Percentiles rank a stretch among this genome's conserved stretches.
phyloP scores from a whole-genome alignment of 1,284 basidiomycete genomes.

The Cronartium ribicola region DNA sequence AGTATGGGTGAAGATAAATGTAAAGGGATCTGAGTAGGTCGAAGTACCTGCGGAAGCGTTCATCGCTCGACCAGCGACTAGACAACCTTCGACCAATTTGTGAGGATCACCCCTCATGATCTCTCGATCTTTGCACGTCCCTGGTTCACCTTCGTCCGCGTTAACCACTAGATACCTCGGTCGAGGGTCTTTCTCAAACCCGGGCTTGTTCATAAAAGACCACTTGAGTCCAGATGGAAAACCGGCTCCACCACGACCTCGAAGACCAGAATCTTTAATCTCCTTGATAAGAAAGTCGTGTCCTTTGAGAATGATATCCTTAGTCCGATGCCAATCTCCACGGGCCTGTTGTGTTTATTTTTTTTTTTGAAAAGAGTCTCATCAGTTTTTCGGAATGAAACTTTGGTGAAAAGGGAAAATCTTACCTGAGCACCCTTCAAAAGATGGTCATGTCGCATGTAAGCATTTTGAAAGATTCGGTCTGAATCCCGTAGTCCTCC shows the following conservation, averaged over 20 bases:
- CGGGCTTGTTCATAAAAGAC: slow-evolving; percentile 97
- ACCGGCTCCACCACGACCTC: slow-evolving; percentile 93
- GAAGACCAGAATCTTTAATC: slow-evolving; percentile 91
- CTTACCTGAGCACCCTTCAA: slow-evolving; percentile 77
- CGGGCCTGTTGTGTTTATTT: slow-evolving; percentile 61
- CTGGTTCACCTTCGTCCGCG: slow-evolving; percentile 97
- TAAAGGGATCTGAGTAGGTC: neutral
- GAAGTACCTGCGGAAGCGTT: slow-evolving; percentile 73
- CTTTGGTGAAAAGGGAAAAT: neutral
- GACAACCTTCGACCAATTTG: slow-evolving; percentile 95
- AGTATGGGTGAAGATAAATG: neutral
- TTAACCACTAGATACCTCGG: slow-evolving; percentile 96
- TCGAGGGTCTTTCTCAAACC: slow-evolving; percentile 89
- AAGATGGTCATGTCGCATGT: slow-evolving; percentile 76
- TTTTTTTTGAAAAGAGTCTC: neutral
- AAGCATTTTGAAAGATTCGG: slow-evolving; percentile 62
- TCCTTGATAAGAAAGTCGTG: slow-evolving; percentile 96
- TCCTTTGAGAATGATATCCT: slow-evolving; percentile 90
- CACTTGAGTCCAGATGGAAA: slow-evolving; percentile 97
- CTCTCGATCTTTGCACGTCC: slow-evolving; percentile 98
- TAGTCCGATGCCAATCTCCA: slow-evolving; percentile 96
- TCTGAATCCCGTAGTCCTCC: slow-evolving; percentile 87
- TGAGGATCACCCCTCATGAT: slow-evolving; percentile 97
- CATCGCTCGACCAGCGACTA: slow-evolving; percentile 96
- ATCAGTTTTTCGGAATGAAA: neutral